Conservation (phyloP, 129 eudicot genomes). For the Ambrosia artemisiifolia region DNA sequence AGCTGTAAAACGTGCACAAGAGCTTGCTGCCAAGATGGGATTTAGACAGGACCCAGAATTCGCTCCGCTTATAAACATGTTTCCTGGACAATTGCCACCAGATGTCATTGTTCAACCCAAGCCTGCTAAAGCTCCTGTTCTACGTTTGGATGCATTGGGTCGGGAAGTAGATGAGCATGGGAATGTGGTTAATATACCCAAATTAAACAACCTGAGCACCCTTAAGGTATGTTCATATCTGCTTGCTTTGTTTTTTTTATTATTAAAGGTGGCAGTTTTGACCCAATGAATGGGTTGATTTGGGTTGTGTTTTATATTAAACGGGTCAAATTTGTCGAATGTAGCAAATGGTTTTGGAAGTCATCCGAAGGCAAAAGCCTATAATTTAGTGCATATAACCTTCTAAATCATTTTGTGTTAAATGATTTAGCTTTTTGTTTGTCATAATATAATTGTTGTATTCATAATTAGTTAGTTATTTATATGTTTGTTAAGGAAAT, state of each 20-base stretch:
- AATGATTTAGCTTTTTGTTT: not conserved
- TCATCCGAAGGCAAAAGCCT: not conserved
- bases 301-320: not conserved
- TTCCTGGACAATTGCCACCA: slow-evolving; percentile 83
- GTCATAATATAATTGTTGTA: not conserved
- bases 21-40: slow-evolving; percentile 94
- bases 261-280: not conserved
- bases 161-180: slow-evolving; percentile 97
- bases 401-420: not conserved
- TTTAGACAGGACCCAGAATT: slow-evolving; percentile 90
- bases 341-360: too few relatives aligned
- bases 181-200: slow-evolving; percentile 74
- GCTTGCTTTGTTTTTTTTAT: not conserved
- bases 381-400: not conserved
- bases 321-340: not conserved
- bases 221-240: slow-evolving; percentile 55
- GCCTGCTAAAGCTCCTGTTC: slow-evolving; percentile 95
- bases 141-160: slow-evolving; percentile 85
- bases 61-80: slow-evolving; percentile 90
- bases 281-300: not conserved
- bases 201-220: slow-evolving; percentile 69
- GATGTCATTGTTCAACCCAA: slow-evolving; percentile 72
- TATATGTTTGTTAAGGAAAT: not conserved
- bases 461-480: not conserved
- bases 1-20: slow-evolving; percentile 95